Evolutionary conservation across 805 yeast genomes (phyloP).

Genomic region (Ogataea nitratoaversa): DNA sequence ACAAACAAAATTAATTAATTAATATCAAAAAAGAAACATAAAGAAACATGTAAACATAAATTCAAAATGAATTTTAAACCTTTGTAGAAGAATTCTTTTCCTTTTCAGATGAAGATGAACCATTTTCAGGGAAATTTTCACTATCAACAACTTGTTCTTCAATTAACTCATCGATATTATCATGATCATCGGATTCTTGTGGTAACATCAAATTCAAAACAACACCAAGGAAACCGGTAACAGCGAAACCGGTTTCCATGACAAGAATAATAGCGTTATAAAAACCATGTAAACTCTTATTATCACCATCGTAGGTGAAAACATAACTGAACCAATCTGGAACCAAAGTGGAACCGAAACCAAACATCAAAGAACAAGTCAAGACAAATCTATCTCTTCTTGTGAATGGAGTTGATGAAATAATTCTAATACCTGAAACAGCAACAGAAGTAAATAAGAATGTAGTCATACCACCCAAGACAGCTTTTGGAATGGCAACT

Average conservation of each 20-base stretch:
- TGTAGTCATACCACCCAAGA: slow-evolving; percentile 81
- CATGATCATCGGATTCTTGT: slow-evolving; percentile 45
- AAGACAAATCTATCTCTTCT: slow-evolving; percentile 54
- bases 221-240: slow-evolving; percentile 51
- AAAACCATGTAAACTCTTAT: slow-evolving; percentile 42
- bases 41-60: too few relatives aligned
- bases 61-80: too few relatives aligned
- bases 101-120: background rate
- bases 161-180: slow-evolving; percentile 35
- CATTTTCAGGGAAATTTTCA: slow-evolving; percentile 22
- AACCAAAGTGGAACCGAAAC: slow-evolving; percentile 47
- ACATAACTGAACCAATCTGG: slow-evolving; percentile 44
- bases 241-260: slow-evolving; percentile 56
- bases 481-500: slow-evolving; percentile 73
- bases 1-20: too few relatives aligned
- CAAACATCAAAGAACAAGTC: slow-evolving; percentile 48
- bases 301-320: slow-evolving; percentile 47
- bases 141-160: slow-evolving; percentile 28
- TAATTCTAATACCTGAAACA: slow-evolving; percentile 54
- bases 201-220: slow-evolving; percentile 46
- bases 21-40: background rate
- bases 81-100: background rate
- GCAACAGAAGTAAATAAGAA: slow-evolving; percentile 55
- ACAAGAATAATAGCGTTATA: slow-evolving; percentile 49
- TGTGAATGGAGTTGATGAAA: slow-evolving; percentile 49